These are phyloP conservation scores for Nevesoporus exiguus DNA, from an alignment of 768 basidiomycete species.

Conservation along the genomic window DNA sequence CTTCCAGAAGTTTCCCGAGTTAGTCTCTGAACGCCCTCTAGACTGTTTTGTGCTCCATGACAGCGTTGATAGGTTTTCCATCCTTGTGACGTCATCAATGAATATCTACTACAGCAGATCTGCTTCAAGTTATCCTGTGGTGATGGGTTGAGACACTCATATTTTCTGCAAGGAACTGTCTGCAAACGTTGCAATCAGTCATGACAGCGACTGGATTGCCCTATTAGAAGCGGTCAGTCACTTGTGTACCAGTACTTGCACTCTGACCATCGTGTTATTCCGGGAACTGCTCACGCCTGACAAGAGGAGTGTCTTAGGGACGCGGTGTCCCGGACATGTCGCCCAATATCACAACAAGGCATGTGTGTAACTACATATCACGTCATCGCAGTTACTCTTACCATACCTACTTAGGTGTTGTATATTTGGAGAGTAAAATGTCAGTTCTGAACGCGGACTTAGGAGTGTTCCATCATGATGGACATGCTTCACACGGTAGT, in stretches of 20 bases:
- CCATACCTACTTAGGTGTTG: too few relatives aligned
- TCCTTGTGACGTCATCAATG: neutral
- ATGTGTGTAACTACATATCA: neutral
- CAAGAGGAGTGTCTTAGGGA: neutral
- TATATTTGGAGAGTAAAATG: too few relatives aligned
- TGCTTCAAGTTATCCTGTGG: neutral
- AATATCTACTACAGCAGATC: neutral
- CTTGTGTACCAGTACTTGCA: neutral
- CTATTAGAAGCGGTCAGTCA: neutral
- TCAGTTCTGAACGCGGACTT: too few relatives aligned
- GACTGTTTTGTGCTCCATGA: too few relatives aligned
- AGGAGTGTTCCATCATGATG: too few relatives aligned
- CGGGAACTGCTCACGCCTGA: neutral
- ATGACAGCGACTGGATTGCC: neutral
- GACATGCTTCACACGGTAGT: too few relatives aligned
- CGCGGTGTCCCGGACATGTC: neutral
- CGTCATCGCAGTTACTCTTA: neutral
- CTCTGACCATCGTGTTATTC: neutral
- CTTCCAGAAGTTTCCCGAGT: neutral
- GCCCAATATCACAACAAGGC: neutral
- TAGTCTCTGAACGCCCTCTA: neutral
- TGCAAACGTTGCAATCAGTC: neutral
- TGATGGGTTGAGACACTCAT: neutral
- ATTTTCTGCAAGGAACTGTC: neutral
- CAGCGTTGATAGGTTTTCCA: neutral